A percentile compares a stretch with the other conserved stretches of the same genome.
phyloP scores from a whole-genome alignment of 176 grass and related monocot species.

The Avena eriantha region DNA sequence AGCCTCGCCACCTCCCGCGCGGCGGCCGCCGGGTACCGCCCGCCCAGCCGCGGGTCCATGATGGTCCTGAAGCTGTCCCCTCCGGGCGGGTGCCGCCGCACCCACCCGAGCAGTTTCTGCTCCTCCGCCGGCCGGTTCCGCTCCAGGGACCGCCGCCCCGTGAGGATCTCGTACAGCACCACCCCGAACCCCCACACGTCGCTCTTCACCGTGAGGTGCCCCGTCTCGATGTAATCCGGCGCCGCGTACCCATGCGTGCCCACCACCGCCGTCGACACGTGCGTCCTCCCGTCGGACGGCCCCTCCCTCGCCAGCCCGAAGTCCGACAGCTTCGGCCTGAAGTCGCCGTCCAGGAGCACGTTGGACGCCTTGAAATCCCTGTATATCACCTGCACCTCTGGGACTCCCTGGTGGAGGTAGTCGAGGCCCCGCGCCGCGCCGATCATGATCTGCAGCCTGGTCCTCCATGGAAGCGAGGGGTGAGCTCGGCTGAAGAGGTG shows the following conservation, averaged over 20 bases:
- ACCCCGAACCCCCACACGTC: constrained; percentile 96
- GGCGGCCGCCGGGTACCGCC: constrained; percentile 55
- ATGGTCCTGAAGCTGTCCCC: constrained; percentile 57
- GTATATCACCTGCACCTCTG: constrained; percentile 94
- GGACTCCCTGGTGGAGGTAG: constrained; percentile 73
- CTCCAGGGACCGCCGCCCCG: constrained; percentile 75
- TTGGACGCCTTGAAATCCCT: constrained; percentile 94
- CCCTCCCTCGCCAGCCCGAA: constrained; percentile 89
- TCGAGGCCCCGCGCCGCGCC: constrained; percentile 66
- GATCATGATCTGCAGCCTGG: constrained; percentile 71
- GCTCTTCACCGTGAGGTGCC: constrained; percentile 79
- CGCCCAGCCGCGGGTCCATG: constrained; percentile 78
- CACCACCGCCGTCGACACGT: constrained; percentile 87
- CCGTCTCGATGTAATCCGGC: constrained; percentile 96
- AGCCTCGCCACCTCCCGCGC: constrained; percentile 67
- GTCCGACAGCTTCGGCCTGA: constrained; percentile 81
- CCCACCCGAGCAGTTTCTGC: constrained; percentile 85
- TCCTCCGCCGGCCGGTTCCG: constrained; percentile 60
- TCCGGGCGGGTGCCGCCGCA: constrained; percentile 54
- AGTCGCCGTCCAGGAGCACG: constrained; percentile 74
- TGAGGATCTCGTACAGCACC: constrained; percentile 86
- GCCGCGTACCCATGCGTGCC: constrained; percentile 92
- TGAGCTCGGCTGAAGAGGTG: constrained; percentile 78
- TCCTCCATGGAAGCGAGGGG: constrained; percentile 66
- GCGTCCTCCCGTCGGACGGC: constrained; percentile 69